Conservation (phyloP, 441 rosid genomes). For the Geranium incanum region DNA sequence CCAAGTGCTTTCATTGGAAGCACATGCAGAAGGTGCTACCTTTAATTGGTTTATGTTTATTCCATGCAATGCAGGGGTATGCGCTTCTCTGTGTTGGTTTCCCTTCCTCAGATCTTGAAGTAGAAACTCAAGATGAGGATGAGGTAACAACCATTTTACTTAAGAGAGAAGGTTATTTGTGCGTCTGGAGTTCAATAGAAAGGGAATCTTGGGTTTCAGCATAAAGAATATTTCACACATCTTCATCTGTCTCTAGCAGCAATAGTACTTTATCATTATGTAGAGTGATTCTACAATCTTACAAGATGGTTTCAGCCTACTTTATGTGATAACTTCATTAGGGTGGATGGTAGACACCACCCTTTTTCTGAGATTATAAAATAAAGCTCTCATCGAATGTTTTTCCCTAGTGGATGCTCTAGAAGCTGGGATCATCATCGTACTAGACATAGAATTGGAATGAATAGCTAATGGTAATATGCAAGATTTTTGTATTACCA, state of each 20-base stretch:
- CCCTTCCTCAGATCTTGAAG: constrained; percentile 77
- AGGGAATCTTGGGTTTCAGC: not conserved
- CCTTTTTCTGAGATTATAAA: not conserved
- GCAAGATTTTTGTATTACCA: not conserved
- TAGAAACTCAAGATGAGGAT: constrained; percentile 90
- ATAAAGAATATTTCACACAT: constrained; percentile 1
- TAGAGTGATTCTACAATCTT: not conserved
- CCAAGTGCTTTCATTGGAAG: not conserved
- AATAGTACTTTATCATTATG: constrained; percentile 10
- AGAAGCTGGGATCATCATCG: not conserved
- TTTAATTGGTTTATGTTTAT: not conserved
- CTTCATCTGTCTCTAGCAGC: not conserved
- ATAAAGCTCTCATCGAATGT: not conserved
- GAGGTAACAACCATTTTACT: constrained; percentile 45
- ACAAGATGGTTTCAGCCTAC: not conserved
- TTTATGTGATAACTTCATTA: not conserved
- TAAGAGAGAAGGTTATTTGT: not conserved
- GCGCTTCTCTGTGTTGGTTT: constrained; percentile 90
- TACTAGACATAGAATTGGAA: not conserved
- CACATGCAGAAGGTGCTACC: not conserved
- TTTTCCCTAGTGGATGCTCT: not conserved
- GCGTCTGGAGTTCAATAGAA: constrained; percentile 15
- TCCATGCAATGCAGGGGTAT: constrained; percentile 54
- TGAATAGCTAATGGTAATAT: not conserved
- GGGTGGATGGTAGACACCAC: too few relatives aligned